Conservation (phyloP, 2,329 filamentous ascomycete genomes). For the Ceratocystis diversiconidia region DNA sequence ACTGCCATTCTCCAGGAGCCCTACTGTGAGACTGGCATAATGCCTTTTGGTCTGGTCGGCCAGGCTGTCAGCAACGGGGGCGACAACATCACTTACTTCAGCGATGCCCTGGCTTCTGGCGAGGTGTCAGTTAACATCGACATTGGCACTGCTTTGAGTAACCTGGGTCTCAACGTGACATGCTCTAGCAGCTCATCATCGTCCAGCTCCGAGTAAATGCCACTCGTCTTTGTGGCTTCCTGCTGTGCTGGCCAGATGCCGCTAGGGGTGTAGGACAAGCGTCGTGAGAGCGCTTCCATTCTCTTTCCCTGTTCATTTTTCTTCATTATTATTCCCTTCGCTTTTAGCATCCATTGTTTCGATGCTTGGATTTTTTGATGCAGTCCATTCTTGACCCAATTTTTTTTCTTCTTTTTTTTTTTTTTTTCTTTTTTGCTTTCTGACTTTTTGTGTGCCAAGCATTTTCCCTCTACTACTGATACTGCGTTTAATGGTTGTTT, state of each 20-base stretch:
- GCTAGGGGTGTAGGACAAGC: not conserved
- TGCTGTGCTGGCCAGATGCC: not conserved
- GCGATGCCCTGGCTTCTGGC: slow-evolving; percentile 37
- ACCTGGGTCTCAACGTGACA: slow-evolving; percentile 23
- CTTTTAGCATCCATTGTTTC: no score
- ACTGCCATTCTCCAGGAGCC: slow-evolving; percentile 27
- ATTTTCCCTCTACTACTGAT: not conserved
- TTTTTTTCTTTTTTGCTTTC: not conserved
- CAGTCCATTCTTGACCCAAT: not conserved
- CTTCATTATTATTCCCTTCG: not conserved
- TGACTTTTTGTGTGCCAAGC: not conserved
- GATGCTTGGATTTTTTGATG: no score
- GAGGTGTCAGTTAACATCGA: slow-evolving; percentile 40
- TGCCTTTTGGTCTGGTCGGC: slow-evolving; percentile 43
- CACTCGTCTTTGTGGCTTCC: not conserved
- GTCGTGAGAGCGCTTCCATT: not conserved
- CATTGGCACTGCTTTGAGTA: slow-evolving; percentile 32
- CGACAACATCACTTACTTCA: slow-evolving; percentile 41
- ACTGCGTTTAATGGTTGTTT: not conserved
- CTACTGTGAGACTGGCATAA: slow-evolving; percentile 39
- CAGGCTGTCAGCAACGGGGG: slow-evolving; percentile 37
- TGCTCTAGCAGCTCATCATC: slow-evolving; percentile 12
- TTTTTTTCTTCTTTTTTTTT: not conserved
- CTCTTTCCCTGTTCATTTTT: not conserved
- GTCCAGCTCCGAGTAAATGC: not conserved